These are phyloP conservation scores for Calcarisporium arbuscula DNA, from an alignment of 2,329 filamentous ascomycete genomes.

Conservation along the genomic window DNA sequence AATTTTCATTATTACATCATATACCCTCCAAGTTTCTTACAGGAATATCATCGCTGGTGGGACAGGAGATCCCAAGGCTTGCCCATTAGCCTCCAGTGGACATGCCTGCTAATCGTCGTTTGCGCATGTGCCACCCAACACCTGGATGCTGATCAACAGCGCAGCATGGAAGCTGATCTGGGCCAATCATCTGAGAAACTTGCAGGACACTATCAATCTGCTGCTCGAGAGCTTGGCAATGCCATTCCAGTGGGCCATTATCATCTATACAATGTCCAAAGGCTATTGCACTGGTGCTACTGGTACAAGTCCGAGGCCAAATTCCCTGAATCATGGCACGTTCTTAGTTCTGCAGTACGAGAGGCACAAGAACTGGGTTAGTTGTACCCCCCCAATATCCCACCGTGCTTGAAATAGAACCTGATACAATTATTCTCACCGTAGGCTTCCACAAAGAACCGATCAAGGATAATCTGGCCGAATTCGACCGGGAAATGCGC, in stretches of 20 bases:
- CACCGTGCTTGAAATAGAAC: no score
- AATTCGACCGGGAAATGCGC: constrained; percentile 25
- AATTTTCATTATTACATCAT: constrained; percentile 28
- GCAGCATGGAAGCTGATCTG: constrained; percentile 15
- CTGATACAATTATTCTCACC: no score
- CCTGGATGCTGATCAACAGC: constrained; percentile 14
- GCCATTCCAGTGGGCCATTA: constrained; percentile 20
- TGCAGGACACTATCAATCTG: constrained; percentile 18
- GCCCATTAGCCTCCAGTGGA: constrained; percentile 21
- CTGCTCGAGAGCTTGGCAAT: constrained; percentile 18
- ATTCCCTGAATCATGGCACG: constrained; percentile 24
- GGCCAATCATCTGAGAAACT: constrained; percentile 13
- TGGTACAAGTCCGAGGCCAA: constrained; percentile 27
- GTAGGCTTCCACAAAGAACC: constrained; percentile 19
- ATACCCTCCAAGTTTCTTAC: constrained; percentile 21
- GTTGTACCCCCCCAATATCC: background rate
- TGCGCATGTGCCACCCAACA: constrained; percentile 24
- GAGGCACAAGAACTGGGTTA: constrained; percentile 23
- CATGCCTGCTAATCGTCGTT: constrained; percentile 21
- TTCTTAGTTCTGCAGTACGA: constrained; percentile 22
- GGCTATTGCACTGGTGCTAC: constrained; percentile 22
- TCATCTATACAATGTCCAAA: constrained; percentile 21
- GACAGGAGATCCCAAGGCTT: constrained; percentile 12
- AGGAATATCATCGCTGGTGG: constrained; percentile 26
- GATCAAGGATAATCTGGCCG: constrained; percentile 12